Evolutionary conservation across 345 rosid species (phyloP).

Genomic region (Anacardium occidentale): DNA sequence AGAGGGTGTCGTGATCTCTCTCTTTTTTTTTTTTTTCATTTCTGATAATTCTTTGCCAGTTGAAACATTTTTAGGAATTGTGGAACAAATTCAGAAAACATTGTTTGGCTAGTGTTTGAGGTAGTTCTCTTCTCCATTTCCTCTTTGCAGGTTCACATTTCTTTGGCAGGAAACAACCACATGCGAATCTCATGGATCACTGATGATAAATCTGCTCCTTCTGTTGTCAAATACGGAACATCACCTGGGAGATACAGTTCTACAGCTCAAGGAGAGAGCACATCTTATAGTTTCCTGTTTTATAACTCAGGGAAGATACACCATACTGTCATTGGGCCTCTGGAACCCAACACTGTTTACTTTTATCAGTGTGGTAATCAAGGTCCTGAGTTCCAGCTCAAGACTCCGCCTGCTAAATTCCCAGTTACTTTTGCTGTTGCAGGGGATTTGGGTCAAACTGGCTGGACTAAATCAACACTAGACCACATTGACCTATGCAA

Average conservation of each 20-base stretch:
- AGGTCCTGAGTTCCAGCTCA: slow-evolving; percentile 84
- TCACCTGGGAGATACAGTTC: slow-evolving; percentile 58
- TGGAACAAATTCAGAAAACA: no score
- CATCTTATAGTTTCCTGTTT: slow-evolving; percentile 64
- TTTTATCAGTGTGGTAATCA: slow-evolving; percentile 78
- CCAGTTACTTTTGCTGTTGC: slow-evolving; percentile 89
- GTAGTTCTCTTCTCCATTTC: slow-evolving; percentile 4
- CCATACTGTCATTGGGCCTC: slow-evolving; percentile 78
- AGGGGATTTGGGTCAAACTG: slow-evolving; percentile 95
- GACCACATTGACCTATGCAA: slow-evolving; percentile 76
- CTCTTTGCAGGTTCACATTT: slow-evolving; percentile 54
- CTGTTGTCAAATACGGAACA: slow-evolving; percentile 77
- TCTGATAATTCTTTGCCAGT: no score
- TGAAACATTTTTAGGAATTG: no score
- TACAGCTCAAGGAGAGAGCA: slow-evolving; percentile 67
- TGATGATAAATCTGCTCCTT: slow-evolving; percentile 54
- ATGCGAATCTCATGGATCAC: slow-evolving; percentile 85
- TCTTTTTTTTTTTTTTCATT: no score
- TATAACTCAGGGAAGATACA: slow-evolving; percentile 94
- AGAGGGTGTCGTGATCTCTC: no score
- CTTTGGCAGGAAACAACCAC: slow-evolving; percentile 82
- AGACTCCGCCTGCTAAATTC: slow-evolving; percentile 73
- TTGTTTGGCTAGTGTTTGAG: neutral
- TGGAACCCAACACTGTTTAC: slow-evolving; percentile 59
- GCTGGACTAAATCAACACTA: slow-evolving; percentile 91